These are phyloP conservation scores for Mangifera indica DNA, from an alignment of 345 rosid species.

Conservation along the genomic window DNA sequence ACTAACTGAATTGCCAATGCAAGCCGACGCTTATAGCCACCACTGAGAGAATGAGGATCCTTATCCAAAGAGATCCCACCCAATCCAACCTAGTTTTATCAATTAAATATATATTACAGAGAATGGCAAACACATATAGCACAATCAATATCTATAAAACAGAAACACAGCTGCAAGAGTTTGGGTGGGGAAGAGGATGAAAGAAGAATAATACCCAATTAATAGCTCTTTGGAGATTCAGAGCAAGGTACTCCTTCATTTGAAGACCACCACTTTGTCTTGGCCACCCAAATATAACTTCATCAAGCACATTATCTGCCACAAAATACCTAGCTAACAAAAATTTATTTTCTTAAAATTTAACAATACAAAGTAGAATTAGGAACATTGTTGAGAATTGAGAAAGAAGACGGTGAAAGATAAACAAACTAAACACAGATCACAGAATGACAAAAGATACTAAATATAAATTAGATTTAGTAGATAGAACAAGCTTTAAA, in stretches of 20 bases:
- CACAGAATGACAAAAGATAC: neutral
- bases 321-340: constrained; percentile 63
- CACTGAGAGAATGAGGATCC: constrained; percentile 87
- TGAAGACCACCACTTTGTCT: constrained; percentile 65
- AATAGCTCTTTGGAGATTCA: constrained; percentile 81
- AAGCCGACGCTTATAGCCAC: constrained; percentile 91
- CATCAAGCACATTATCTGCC: constrained; percentile 83
- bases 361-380: neutral
- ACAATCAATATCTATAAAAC: neutral
- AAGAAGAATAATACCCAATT: constrained; percentile 60
- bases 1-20: constrained; percentile 92
- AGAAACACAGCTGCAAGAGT: no score
- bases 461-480: neutral
- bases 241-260: constrained; percentile 59
- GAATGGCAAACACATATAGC: neutral
- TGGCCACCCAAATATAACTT: constrained; percentile 92
- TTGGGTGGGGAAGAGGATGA: neutral
- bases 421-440: neutral
- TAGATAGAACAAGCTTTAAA: neutral
- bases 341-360: constrained; percentile 13
- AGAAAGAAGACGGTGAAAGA: neutral
- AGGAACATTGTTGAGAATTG: neutral
- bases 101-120: constrained; percentile 18
- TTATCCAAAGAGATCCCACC: constrained; percentile 70
- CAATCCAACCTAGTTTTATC: constrained; percentile 71